A percentile compares a stretch with the other conserved stretches of the same genome.
These are phyloP conservation scores for Glaciozyma martinii DNA, from an alignment of 768 basidiomycete genomes.

Conservation along the genomic window DNA sequence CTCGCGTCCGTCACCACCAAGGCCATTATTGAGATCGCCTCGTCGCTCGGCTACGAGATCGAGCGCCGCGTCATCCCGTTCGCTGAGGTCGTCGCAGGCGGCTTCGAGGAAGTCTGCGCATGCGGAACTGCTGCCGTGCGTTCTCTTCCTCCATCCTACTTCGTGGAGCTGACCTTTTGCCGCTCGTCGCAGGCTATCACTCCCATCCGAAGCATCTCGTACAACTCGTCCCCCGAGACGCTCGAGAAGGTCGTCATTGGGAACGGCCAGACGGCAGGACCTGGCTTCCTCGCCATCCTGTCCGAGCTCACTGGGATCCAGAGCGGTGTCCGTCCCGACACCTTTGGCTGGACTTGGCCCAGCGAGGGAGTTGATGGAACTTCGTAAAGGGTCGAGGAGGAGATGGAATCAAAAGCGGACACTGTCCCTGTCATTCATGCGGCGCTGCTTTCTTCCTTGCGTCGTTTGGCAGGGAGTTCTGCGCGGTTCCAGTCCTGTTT, in stretches of 20 bases:
- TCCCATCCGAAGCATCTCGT: slow-evolving; percentile 34
- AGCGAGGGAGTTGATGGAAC: slow-evolving; percentile 27
- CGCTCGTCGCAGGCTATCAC: slow-evolving; percentile 26
- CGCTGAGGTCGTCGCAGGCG: slow-evolving; percentile 30
- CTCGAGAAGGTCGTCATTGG: slow-evolving; percentile 32
- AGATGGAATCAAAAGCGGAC: too few relatives aligned
- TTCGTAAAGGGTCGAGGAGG: background rate
- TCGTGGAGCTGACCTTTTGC: background rate
- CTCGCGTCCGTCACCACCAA: slow-evolving; percentile 34
- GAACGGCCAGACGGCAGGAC: slow-evolving; percentile 32
- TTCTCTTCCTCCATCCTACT: background rate
- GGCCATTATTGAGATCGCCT: slow-evolving; percentile 30
- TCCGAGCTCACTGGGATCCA: slow-evolving; percentile 33
- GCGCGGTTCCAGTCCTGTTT: too few relatives aligned
- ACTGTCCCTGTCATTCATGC: too few relatives aligned
- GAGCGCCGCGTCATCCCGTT: slow-evolving; percentile 29
- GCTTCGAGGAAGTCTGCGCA: slow-evolving; percentile 33
- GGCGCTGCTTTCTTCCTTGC: too few relatives aligned
- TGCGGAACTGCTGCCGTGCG: slow-evolving; percentile 21
- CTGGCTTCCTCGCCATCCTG: slow-evolving; percentile 30
- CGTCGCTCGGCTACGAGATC: slow-evolving; percentile 32
- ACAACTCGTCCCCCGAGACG: slow-evolving; percentile 15
- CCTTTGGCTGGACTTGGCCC: slow-evolving; percentile 27
- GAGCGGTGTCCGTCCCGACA: slow-evolving; percentile 22
- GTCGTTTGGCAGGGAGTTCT: too few relatives aligned